Conservation (phyloP, 2,329 filamentous ascomycete species). For the Hypoxylon sp. region DNA sequence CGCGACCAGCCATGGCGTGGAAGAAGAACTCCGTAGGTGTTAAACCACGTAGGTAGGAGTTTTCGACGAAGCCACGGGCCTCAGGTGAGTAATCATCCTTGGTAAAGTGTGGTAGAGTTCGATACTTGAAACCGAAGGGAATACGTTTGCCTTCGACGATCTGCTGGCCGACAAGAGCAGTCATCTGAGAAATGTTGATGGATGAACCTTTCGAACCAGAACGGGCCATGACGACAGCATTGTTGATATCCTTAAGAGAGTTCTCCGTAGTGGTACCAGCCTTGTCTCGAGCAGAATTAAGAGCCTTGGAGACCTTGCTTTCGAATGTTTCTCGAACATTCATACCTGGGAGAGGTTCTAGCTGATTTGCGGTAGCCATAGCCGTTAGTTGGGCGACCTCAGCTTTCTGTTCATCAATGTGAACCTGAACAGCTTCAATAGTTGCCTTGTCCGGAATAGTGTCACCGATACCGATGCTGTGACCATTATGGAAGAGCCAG, state of each 20-base stretch:
- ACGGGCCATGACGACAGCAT: constrained; percentile 94
- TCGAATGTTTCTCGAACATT: constrained; percentile 99
- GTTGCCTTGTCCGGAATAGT: constrained; percentile 92
- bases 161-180: constrained; percentile 96
- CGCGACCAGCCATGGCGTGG: constrained; percentile 99
- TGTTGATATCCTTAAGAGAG: constrained; percentile 95
- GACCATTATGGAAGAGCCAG: constrained; percentile 96
- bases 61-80: constrained; percentile 97
- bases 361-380: constrained; percentile 84
- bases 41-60: constrained; percentile 95
- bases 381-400: constrained; percentile 83
- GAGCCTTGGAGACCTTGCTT: constrained; percentile 92
- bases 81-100: constrained; percentile 99
- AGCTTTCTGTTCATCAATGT: constrained; percentile 85
- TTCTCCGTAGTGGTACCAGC: constrained; percentile 93
- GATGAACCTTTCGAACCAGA: constrained; percentile 98
- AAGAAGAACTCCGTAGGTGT: constrained; percentile 99
- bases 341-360: constrained; percentile 97
- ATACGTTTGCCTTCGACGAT: constrained; percentile 99
- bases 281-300: constrained; percentile 96
- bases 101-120: constrained; percentile 96
- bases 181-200: constrained; percentile 99
- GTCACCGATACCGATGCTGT: constrained; percentile 98
- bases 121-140: constrained; percentile 98
- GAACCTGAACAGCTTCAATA: constrained; percentile 85